Base-by-base conservation (phyloP, 2,329 filamentous ascomycete species). In the Sclerotinia nivalis region DNA sequence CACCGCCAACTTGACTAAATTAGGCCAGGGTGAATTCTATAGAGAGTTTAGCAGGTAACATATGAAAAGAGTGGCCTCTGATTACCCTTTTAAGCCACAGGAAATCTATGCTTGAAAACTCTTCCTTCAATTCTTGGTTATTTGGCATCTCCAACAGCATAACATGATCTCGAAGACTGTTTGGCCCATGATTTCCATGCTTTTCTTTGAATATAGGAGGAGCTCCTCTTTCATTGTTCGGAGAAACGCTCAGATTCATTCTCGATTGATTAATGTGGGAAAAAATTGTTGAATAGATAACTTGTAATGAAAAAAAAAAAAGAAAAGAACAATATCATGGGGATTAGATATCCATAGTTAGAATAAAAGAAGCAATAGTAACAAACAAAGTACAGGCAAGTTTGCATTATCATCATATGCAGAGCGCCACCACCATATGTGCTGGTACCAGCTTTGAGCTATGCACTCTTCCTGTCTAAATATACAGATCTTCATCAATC, bases 41-140 rank as follows among this genome's bases (percentile, higher is more conserved):
- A 15, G 8, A n/a, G 45, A 37, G 28, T 37, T 50, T 34, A 62
- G 60, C 31, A 37, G 45, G 45, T 22, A 12, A 25, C 12, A 34
- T 25, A 50, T 20, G 12, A 10, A 31, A 31, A 62, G 31, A 50
- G 10, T n/a, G 25, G 13, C 22, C 54, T 49, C 9, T 8, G 8
- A 50, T 37, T 62, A 62, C 60, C 25, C 45, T 62, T 62, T 20
- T 12, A 47, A 62, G 45, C 60, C 60, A 62, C 5, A 50, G 8
- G 13, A 50, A 25, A 50, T 49, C 28, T 31, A 62, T 37, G 28
- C 12, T 50, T 25, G 60, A 50, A 50, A 62, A 62, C 13, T 18
- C 60, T 50, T 62, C 45, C 13, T 49, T 50, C 22, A 62, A n/a
- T 25, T 6, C 45, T 37, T 50, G 10, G 7, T 4, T 34, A 49